A percentile compares a stretch with the other conserved stretches of the same genome.
These are phyloP conservation scores for Pythium brassicae DNA, from an alignment of 352 stramenopile species.

Conservation along the genomic window DNA sequence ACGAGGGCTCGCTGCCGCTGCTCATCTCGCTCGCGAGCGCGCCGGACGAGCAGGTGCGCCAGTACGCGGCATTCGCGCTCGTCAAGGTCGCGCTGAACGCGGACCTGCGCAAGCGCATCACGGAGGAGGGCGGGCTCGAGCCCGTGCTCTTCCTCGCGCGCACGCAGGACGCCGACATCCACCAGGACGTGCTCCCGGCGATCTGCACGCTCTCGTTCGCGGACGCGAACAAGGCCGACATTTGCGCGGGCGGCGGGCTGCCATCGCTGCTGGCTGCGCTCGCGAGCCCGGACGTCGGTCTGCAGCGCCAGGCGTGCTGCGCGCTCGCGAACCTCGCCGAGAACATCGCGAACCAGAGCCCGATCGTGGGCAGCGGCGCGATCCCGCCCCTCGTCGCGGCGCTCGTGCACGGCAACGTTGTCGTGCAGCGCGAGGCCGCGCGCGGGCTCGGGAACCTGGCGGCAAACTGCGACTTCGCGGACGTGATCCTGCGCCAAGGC, in stretches of 20 bases:
- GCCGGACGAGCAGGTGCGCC: conserved; percentile 90
- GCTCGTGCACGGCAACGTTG: conserved; percentile 63
- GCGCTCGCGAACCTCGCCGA: conserved; percentile 95
- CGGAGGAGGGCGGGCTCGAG: conserved; percentile 93
- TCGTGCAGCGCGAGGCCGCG: conserved; percentile 91
- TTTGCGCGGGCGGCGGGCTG: conserved; percentile 92
- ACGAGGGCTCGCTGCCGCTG: conserved; percentile 91
- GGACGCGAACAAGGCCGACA: conserved; percentile 93
- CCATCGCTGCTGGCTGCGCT: conserved; percentile 84
- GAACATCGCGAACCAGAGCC: conserved; percentile 91
- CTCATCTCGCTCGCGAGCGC: conserved; percentile 95
- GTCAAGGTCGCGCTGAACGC: conserved; percentile 95
- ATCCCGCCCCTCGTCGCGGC: conserved; percentile 85
- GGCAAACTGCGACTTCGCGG: conserved; percentile 93
- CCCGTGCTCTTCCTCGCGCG: conserved; percentile 94
- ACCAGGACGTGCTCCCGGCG: conserved; percentile 88
- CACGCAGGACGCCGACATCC: conserved; percentile 90
- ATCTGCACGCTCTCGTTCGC: conserved; percentile 91
- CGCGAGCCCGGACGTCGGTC: conserved; percentile 61
- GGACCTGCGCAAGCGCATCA: conserved; percentile 92
- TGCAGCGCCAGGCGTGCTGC: conserved; percentile 92
- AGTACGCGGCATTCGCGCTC: conserved; percentile 94
- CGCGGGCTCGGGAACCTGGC: conserved; percentile 93
- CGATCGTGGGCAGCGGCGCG: conserved; percentile 85
- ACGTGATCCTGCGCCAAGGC: conserved; percentile 88